Conservation (phyloP, 1,284 basidiomycete genomes). For the Heliocybe sulcata region DNA sequence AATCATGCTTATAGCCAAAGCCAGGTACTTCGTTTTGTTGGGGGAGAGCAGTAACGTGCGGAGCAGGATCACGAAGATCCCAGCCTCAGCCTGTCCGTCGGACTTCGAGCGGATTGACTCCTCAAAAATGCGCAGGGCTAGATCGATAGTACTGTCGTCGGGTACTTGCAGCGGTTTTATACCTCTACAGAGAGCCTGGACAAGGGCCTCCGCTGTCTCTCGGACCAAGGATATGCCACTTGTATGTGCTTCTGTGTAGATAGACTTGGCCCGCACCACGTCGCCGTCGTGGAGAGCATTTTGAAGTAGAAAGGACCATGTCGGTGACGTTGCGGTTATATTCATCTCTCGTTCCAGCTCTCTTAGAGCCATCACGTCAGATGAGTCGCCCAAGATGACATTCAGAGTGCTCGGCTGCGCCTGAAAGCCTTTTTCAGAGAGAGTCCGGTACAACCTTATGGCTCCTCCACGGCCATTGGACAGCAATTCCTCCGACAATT, state of each 20-base stretch:
- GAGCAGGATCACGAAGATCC: slow-evolving; percentile 50
- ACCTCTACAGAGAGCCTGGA: slow-evolving; percentile 37
- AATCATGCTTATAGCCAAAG: slow-evolving; percentile 42
- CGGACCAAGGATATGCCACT: slow-evolving; percentile 38
- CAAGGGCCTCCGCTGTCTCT: slow-evolving; percentile 41
- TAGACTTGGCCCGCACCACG: slow-evolving; percentile 29
- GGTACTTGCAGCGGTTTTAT: slow-evolving; percentile 24
- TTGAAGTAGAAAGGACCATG: slow-evolving; percentile 46
- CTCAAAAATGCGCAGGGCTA: slow-evolving; percentile 42
- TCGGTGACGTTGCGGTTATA: slow-evolving; percentile 28
- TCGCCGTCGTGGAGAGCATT: slow-evolving; percentile 34
- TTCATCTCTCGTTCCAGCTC: slow-evolving; percentile 33
- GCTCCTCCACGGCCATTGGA: neutral
- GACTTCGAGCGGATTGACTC: slow-evolving; percentile 27
- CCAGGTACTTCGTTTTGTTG: slow-evolving; percentile 37
- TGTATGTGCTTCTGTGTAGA: slow-evolving; percentile 38
- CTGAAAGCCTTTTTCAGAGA: slow-evolving; percentile 24
- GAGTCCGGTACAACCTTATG: neutral
- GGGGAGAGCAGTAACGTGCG: slow-evolving; percentile 41
- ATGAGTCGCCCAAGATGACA: slow-evolving; percentile 28
- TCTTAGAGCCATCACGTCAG: slow-evolving; percentile 31
- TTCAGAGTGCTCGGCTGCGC: slow-evolving; percentile 27
- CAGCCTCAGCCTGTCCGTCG: slow-evolving; percentile 24
- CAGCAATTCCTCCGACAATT: neutral
- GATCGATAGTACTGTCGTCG: slow-evolving; percentile 33